These are phyloP conservation scores for Boletellus ananas DNA, from an alignment of 768 basidiomycete species.

Conservation along the genomic window DNA sequence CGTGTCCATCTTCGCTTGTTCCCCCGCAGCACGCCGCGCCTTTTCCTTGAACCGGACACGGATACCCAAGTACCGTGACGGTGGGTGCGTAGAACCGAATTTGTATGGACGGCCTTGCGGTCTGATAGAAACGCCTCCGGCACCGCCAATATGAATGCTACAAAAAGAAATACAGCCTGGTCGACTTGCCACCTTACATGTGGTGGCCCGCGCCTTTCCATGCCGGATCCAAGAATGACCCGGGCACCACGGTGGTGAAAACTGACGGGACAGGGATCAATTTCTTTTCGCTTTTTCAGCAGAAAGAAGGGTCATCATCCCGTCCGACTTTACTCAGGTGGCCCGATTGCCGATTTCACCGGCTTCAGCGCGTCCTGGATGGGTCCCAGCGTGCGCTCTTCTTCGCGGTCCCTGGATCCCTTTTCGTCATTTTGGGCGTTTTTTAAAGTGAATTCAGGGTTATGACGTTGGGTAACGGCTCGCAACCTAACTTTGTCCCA, in stretches of 20 bases:
- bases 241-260: constrained; percentile 10
- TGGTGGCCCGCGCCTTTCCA: constrained; percentile 6
- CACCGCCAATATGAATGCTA: constrained; percentile 7
- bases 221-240: constrained; percentile 1
- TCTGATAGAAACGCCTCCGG: constrained; percentile 5
- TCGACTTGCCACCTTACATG: constrained; percentile 6
- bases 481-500: constrained; percentile 27
- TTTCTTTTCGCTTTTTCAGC: not conserved
- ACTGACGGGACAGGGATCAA: constrained; percentile 1
- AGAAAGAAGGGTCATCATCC: not conserved
- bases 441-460: constrained; percentile 21
- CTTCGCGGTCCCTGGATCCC: constrained; percentile 8
- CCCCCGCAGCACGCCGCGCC: constrained; percentile 13
- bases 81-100: constrained; percentile 15
- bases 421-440: constrained; percentile 6
- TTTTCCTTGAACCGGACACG: constrained; percentile 8
- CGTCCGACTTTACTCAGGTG: not conserved
- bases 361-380: constrained; percentile 4
- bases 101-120: constrained; percentile 4
- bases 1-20: constrained; percentile 17
- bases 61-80: not conserved
- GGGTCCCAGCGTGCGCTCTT: not conserved
- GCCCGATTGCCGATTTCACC: constrained; percentile 10
- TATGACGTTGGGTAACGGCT: constrained; percentile 19
- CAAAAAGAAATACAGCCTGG: constrained; percentile 2